A percentile compares a stretch with the other conserved stretches of the same genome.
phyloP scores from a whole-genome alignment of 1,284 basidiomycete species.

The Phellinidium pouzarii region DNA sequence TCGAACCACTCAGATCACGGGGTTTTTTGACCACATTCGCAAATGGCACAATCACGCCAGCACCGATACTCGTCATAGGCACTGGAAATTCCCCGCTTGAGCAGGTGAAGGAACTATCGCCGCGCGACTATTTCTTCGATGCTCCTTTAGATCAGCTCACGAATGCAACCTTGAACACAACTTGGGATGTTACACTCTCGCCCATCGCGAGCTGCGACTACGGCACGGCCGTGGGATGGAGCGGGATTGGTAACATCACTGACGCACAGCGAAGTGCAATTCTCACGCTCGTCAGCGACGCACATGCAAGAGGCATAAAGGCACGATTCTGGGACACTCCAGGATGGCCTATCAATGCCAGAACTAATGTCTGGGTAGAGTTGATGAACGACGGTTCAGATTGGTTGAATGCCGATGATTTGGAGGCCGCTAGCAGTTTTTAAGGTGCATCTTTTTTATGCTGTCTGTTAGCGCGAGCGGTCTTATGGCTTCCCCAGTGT shows the following conservation, averaged over 20 bases:
- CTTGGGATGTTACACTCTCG: constrained; percentile 37
- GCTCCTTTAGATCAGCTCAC: constrained; percentile 41
- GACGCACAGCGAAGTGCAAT: constrained; percentile 33
- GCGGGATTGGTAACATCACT: constrained; percentile 38
- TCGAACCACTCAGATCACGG: constrained; percentile 39
- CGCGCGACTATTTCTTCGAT: constrained; percentile 49
- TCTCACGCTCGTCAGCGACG: constrained; percentile 35
- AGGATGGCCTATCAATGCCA: constrained; percentile 40
- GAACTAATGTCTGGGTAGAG: constrained; percentile 38
- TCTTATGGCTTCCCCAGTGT: background rate
- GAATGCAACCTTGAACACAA: constrained; percentile 31
- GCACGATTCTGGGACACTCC: constrained; percentile 51
- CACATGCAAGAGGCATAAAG: constrained; percentile 39
- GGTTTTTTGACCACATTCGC: constrained; percentile 44
- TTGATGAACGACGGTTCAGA: constrained; percentile 39
- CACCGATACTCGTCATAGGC: constrained; percentile 41
- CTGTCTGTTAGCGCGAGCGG: too few species aligned
- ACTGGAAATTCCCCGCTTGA: constrained; percentile 52
- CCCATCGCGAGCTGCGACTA: constrained; percentile 49
- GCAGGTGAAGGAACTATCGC: constrained; percentile 36
- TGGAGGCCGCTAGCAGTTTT: constrained; percentile 39
- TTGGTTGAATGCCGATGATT: constrained; percentile 50
- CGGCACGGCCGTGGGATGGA: constrained; percentile 40
- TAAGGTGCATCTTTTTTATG: constrained; percentile 17
- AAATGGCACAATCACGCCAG: constrained; percentile 33